Percentiles rank a stretch among this genome's conserved stretches.
Evolutionary conservation across 2,329 filamentous ascomycete species (phyloP).

Genomic region (Rutstroemia sp.): DNA sequence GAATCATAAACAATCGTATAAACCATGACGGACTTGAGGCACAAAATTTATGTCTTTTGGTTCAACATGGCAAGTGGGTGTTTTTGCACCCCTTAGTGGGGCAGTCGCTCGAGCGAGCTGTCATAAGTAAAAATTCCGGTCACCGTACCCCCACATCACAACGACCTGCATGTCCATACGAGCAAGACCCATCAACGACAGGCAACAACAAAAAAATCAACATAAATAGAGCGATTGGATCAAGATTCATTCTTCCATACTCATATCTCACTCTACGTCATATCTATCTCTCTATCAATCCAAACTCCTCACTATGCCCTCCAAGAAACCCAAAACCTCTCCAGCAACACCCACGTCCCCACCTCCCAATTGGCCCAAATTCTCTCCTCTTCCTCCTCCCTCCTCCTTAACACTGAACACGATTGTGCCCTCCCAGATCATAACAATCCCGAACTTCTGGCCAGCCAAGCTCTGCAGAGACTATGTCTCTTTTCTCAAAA

Average conservation of each 20-base stretch:
- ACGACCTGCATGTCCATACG: not conserved
- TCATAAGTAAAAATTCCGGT: not conserved
- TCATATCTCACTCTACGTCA: too few relatives aligned
- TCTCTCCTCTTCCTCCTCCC: conserved; percentile 48
- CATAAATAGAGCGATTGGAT: not conserved
- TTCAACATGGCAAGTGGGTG: too few relatives aligned
- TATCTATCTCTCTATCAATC: too few relatives aligned
- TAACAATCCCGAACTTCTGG: conserved; percentile 56
- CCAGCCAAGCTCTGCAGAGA: conserved; percentile 53
- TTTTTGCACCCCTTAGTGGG: too few relatives aligned
- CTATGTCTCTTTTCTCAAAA: conserved; percentile 54
- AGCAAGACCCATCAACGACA: not conserved
- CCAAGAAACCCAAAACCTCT: conserved; percentile 14
- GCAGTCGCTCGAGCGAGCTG: not conserved
- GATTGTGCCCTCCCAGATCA: conserved; percentile 49
- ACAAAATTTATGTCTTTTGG: too few relatives aligned
- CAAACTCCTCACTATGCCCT: too few relatives aligned
- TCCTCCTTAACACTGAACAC: conserved; percentile 47
- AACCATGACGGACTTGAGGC: too few relatives aligned
- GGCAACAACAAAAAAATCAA: not conserved
- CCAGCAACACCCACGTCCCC: conserved; percentile 7
- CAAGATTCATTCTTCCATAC: not conserved
- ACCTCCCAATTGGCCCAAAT: conserved; percentile 51
- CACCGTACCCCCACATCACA: not conserved
- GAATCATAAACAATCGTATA: too few relatives aligned